Conservation (phyloP, 306 rosid species). For the Glycine tomentella region DNA sequence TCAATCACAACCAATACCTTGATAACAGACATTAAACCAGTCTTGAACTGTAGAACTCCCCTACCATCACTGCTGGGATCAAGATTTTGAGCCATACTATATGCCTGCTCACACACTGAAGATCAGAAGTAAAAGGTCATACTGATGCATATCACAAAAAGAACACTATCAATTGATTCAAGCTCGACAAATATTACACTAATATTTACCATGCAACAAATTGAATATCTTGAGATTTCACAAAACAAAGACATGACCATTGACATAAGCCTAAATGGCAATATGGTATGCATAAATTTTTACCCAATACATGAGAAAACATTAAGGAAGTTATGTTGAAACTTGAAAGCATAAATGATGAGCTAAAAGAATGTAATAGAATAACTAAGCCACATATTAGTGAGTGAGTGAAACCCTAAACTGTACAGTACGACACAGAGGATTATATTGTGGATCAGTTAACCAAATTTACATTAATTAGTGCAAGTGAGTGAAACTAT, state of each 20-base stretch:
- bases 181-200: not conserved
- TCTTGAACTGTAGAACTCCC: slow-evolving; percentile 96
- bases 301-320: slow-evolving; percentile 4
- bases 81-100: slow-evolving; percentile 88
- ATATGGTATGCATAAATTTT: not conserved
- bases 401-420: too few relatives aligned
- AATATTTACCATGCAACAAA: slow-evolving; percentile 16
- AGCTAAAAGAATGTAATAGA: not conserved
- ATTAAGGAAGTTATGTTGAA: not conserved
- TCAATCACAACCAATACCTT: slow-evolving; percentile 64
- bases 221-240: slow-evolving; percentile 44
- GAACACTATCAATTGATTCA: slow-evolving; percentile 17
- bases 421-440: not conserved
- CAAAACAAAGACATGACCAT: slow-evolving; percentile 1
- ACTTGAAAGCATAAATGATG: slow-evolving; percentile 26
- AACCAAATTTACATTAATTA: slow-evolving; percentile 7
- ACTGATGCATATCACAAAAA: slow-evolving; percentile 12
- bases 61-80: slow-evolving; percentile 89
- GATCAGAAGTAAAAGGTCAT: slow-evolving; percentile 45
- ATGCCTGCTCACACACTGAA: slow-evolving; percentile 98
- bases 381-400: slow-evolving; percentile 5
- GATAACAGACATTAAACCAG: slow-evolving; percentile 92
- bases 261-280: not conserved
- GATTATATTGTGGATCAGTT: not conserved
- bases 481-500: not conserved